Conservation (phyloP, 176 grass and related monocot species). For the Neostapfia colusana region DNA sequence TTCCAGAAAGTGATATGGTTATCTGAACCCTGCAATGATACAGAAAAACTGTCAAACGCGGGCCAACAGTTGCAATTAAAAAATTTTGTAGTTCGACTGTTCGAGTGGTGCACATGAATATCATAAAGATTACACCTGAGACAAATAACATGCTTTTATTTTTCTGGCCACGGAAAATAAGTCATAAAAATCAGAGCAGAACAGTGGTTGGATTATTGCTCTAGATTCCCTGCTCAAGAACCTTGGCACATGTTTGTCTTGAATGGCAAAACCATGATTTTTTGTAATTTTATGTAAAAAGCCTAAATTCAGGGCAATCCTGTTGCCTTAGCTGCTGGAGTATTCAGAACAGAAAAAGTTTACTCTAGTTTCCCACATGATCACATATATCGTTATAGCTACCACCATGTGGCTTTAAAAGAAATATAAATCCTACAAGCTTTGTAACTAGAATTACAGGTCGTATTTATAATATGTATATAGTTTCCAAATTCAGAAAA, state of each 20-base stretch:
- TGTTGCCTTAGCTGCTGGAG: slow-evolving; percentile 12
- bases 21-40: slow-evolving; percentile 76
- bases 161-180: no score
- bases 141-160: no score
- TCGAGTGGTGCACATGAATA: slow-evolving; percentile 20
- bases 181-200: slow-evolving; percentile 14
- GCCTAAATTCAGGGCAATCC: slow-evolving; percentile 5
- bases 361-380: neutral
- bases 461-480: neutral
- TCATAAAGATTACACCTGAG: slow-evolving; percentile 28
- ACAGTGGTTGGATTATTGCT: no score
- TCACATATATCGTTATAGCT: neutral
- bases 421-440: no score
- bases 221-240: neutral
- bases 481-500: neutral
- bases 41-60: slow-evolving; percentile 9
- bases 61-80: slow-evolving; percentile 13
- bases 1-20: slow-evolving; percentile 68
- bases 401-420: neutral
- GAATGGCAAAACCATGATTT: neutral
- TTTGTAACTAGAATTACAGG: neutral
- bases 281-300: neutral
- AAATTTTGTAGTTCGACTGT: slow-evolving; percentile 10
- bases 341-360: slow-evolving; percentile 2
- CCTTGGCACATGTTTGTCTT: slow-evolving; percentile 11